These are phyloP conservation scores for Amaranthus palmeri DNA, from an alignment of 148 eudicot genomes.

Conservation along the genomic window DNA sequence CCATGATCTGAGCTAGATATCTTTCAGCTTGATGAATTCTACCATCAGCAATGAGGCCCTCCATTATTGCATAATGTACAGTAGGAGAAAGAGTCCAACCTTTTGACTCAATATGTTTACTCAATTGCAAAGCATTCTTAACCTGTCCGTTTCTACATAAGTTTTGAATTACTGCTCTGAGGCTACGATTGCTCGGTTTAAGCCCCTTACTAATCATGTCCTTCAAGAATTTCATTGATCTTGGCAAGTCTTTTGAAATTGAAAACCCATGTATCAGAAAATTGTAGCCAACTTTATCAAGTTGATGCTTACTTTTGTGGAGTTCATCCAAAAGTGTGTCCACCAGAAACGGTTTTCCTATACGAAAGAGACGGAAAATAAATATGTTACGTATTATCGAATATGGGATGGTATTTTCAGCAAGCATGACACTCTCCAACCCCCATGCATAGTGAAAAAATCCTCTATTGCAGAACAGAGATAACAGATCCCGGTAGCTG, in stretches of 20 bases:
- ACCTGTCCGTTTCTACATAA: conserved; percentile 42
- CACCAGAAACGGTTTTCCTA: conserved; percentile 27
- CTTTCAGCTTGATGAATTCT: conserved; percentile 42
- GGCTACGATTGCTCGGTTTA: conserved; percentile 52
- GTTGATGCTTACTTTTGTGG: conserved; percentile 33
- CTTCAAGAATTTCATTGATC: conserved; percentile 35
- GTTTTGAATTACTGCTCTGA: conserved; percentile 41
- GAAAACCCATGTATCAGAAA: conserved; percentile 48
- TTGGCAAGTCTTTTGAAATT: conserved; percentile 27
- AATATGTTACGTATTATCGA: conserved; percentile 44
- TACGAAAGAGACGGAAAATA: conserved; percentile 45
- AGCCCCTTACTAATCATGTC: conserved; percentile 38
- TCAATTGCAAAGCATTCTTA: conserved; percentile 47
- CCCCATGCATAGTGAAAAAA: conserved; percentile 31
- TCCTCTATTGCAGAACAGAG: conserved; percentile 33
- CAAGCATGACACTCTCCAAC: conserved; percentile 47
- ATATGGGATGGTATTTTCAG: conserved; percentile 21
- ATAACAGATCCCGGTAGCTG: conserved; percentile 42
- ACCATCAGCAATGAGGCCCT: conserved; percentile 41
- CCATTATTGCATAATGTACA: conserved; percentile 40
- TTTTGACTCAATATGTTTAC: conserved; percentile 47
- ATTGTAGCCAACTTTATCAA: conserved; percentile 51
- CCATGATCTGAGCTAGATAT: conserved; percentile 36
- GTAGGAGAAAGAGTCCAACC: conserved; percentile 48
- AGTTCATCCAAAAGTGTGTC: conserved; percentile 40